phyloP scores from a whole-genome alignment of 148 eudicot species.

The Chenopodium suecicum region DNA sequence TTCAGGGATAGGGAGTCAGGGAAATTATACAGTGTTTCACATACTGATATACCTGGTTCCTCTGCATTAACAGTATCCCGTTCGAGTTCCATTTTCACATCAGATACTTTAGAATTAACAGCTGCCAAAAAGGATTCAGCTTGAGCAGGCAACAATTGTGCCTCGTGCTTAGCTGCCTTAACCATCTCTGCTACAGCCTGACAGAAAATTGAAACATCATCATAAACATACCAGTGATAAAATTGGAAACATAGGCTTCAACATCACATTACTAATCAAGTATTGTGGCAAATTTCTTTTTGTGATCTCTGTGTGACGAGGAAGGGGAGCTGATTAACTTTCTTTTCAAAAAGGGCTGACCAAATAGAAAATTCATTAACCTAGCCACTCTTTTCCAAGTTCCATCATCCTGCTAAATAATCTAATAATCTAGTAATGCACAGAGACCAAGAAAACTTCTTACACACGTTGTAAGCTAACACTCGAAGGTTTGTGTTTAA shows the following conservation, averaged over 20 bases:
- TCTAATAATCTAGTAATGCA: background rate
- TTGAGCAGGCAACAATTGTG: conserved; percentile 50
- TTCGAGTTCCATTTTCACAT: conserved; percentile 37
- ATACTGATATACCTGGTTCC: conserved; percentile 60
- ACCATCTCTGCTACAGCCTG: conserved; percentile 91
- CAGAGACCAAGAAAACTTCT: background rate
- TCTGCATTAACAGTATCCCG: conserved; percentile 18
- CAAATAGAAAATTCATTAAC: background rate
- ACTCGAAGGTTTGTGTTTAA: background rate
- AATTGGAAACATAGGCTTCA: background rate
- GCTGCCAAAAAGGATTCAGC: conserved; percentile 47
- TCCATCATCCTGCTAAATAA: background rate
- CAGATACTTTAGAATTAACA: conserved; percentile 41
- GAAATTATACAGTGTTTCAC: background rate
- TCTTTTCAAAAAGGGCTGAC: background rate
- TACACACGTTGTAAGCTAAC: background rate
- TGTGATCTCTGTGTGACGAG: background rate
- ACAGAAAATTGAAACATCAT: conserved; percentile 16
- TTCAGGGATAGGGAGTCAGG: background rate
- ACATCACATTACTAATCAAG: background rate
- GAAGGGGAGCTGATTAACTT: background rate
- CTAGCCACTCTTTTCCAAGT: background rate
- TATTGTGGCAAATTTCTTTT: background rate
- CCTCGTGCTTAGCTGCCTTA: conserved; percentile 80
- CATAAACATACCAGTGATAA: background rate